phyloP scores from a whole-genome alignment of 805 yeast species.

The Teunomyces gatunensis region DNA sequence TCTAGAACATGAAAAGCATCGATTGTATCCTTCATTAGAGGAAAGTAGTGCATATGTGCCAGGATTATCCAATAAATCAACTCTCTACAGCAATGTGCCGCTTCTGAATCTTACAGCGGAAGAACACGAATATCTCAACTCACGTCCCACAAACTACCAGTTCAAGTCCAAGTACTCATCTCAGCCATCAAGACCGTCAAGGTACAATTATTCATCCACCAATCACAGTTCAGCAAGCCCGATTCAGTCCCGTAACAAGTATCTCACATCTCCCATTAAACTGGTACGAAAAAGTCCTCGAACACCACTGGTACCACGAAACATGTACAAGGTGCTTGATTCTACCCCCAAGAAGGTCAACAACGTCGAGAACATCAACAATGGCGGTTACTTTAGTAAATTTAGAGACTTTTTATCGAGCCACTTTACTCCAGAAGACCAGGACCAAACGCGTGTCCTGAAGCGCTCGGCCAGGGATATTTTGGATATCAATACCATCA shows the following conservation, averaged over 20 bases:
- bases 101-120: slow-evolving; percentile 1
- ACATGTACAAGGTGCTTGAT: neutral
- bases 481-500: slow-evolving; percentile 6
- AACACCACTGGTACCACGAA: neutral
- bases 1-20: neutral
- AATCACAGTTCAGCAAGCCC: neutral
- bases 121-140: slow-evolving; percentile 1
- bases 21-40: neutral
- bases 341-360: neutral
- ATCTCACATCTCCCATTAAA: slow-evolving; percentile 1
- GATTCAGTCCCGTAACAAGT: neutral
- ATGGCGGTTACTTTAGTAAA: neutral
- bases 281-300: neutral
- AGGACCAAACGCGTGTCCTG: slow-evolving; percentile 6
- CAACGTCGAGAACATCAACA: neutral
- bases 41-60: neutral
- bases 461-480: slow-evolving; percentile 16
- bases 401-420: slow-evolving; percentile 1
- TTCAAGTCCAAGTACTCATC: neutral
- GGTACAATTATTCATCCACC: neutral
- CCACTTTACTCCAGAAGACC: neutral
- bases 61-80: neutral
- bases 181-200: neutral
- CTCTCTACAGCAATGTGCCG: slow-evolving; percentile 1
- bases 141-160: slow-evolving; percentile 1